Evolutionary conservation across 345 rosid species (phyloP), one percentile per base, ranked within the genome.

Genomic region (Citrus sp.): DNA sequence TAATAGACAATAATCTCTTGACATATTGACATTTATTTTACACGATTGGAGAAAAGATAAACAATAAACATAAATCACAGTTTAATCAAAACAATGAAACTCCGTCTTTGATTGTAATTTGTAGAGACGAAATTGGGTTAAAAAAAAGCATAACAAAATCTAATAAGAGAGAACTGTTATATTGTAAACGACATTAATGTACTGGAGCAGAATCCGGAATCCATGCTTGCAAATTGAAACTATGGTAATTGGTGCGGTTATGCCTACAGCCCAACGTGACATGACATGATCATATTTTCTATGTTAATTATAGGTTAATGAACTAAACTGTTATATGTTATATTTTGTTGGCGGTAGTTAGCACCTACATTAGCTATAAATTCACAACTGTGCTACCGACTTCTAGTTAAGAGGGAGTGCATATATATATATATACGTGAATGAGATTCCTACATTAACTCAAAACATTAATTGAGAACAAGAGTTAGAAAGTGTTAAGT

Each of bases 391-490:
- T 63, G 1, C 32, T 16, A 7, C 37, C 7, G 6, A 19, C 67
- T 30, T 61, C 2, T 63, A 19, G n/a, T 63, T 63, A 13, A 14
- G 16, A 13, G 32, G 38, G 38, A 7, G 9, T 32, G 18, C 67
- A 60, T 14, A 19, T 28, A 60, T 14, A 19, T 28, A n/a, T n/a
- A 5, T 62, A 35, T 25, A 18, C 22, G 18, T 46, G 51, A 46
- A 46, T 46, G 51, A 46, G 51, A 46, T 13, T 46, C 51, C 51
- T 13, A 46, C 18, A 46, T 46, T 13, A 46, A 37, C 24, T 67
- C 51, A 37, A 19, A 35, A 4, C 28, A 37, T 63, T 13, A 16
- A 72, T 69, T 84, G 79, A 38, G 60, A 75, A 32, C 74, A 32
- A 59, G 27, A 60, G 13, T 51, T 0, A 8, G 30, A 19, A 66